Conservation (phyloP, 2,329 filamentous ascomycete species). For the Ceratocystis destructans region DNA sequence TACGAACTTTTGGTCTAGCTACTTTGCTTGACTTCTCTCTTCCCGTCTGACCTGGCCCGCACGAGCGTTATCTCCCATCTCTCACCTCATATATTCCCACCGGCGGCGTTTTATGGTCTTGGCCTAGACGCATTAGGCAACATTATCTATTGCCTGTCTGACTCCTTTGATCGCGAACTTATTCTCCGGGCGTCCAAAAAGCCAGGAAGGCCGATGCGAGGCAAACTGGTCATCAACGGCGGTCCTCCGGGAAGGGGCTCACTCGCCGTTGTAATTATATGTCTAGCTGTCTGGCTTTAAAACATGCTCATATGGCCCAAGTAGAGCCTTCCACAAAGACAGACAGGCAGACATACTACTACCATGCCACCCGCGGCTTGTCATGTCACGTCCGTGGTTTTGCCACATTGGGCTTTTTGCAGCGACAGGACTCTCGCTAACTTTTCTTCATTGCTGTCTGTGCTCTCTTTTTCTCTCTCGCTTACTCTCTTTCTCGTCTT, state of each 20-base stretch:
- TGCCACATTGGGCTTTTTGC: constrained; percentile 9
- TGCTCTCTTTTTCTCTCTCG: neutral
- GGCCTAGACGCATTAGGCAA: neutral
- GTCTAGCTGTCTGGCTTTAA: neutral
- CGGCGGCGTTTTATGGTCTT: neutral
- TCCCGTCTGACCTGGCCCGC: neutral
- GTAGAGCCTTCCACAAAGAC: neutral
- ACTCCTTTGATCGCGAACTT: neutral
- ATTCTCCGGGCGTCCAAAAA: neutral
- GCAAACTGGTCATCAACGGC: neutral
- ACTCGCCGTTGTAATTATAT: neutral
- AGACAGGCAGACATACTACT: too few species aligned
- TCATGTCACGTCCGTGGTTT: constrained; percentile 13
- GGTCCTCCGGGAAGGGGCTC: neutral
- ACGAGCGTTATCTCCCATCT: neutral
- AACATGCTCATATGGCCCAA: neutral
- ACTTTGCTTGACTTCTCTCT: neutral
- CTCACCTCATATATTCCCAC: neutral
- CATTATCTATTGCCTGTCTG: neutral
- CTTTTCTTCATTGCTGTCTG: constrained; percentile 1
- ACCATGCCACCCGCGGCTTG: neutral
- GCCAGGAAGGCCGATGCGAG: neutral
- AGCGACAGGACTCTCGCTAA: constrained; percentile 4
- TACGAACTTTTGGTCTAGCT: neutral
- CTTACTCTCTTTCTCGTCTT: neutral